Base-by-base conservation (phyloP, 1,139 yeast species). In the Kodamaea derodonti region DNA sequence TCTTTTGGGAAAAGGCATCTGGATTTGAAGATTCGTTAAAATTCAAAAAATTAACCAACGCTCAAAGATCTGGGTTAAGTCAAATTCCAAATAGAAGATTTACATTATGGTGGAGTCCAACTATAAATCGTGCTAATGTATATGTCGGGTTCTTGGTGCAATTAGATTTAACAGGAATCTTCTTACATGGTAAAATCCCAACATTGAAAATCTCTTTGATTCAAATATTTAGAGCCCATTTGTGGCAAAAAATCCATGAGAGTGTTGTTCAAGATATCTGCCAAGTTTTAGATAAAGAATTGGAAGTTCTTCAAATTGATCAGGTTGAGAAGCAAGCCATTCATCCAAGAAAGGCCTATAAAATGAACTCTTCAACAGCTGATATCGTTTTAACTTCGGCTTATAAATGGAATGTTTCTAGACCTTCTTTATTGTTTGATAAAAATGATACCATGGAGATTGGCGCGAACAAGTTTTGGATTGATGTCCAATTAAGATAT, bases 51-150 rank as follows among this genome's bases (percentile, higher is more conserved):
- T 73, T 94, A 48, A 94, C 99, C 2, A 92, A 90, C 60, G 99
- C 99, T 1, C 99, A 94, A 65, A 70, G 98, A 51, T 84, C 97
- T 3, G 99, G 99, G 56, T 74, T 94, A 46, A 86, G 95, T 56
- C 99, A 94, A 62, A 92, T 94, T 51, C 99, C 99, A 3, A 94
- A 94, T 56, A 82, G 99, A 58, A 75, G 99, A 30, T 94, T 94
- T 54, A 94, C 98, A 0, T 65, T 94, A 29, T 94, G 99, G 99
- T 94, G 99, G 99, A 88, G 97, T 1, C 99, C 99, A 6, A 94
- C 99, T 1, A 94, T 94, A 47, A 94, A 94, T 50, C 76, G 99
- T 47, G 98, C 98, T 4, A 92, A 94, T 52, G 98, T 94, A 16
- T 94, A 94, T 53, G 97, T 94, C 39, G 99, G 99, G 24, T 94